Evolutionary conservation across 495 filamentous ascomycete genomes (phyloP).

Genomic region (Penicillium maclennaniae): DNA sequence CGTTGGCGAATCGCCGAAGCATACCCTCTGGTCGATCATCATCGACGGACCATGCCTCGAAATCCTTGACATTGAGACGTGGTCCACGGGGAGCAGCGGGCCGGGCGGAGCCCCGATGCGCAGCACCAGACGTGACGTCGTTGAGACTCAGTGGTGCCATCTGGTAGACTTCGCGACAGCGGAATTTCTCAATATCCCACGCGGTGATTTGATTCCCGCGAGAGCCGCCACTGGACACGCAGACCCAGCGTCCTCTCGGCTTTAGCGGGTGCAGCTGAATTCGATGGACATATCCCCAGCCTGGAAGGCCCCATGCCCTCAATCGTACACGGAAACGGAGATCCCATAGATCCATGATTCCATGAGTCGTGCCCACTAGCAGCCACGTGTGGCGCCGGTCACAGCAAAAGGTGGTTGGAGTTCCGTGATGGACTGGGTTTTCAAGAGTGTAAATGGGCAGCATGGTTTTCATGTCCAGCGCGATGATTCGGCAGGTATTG

Average conservation of each 20-base stretch:
- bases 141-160: constrained; percentile 36
- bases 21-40: constrained; percentile 86
- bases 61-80: constrained; percentile 58
- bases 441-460: constrained; percentile 70
- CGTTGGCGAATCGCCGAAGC: constrained; percentile 80
- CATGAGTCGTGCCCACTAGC: constrained; percentile 85
- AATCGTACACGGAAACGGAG: constrained; percentile 84
- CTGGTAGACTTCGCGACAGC: constrained; percentile 86
- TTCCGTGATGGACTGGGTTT: constrained; percentile 92
- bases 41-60: constrained; percentile 86
- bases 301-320: constrained; percentile 84
- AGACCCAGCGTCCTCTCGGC: constrained; percentile 73
- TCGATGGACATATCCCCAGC: constrained; percentile 75
- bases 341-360: constrained; percentile 93
- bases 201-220: constrained; percentile 84
- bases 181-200: constrained; percentile 90
- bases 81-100: constrained; percentile 40
- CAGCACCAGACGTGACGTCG: constrained; percentile 17
- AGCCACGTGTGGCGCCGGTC: constrained; percentile 86
- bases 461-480: constrained; percentile 88
- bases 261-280: constrained; percentile 73
- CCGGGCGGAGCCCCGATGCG: constrained; percentile 12
- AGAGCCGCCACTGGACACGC: constrained; percentile 82
- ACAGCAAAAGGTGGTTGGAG: constrained; percentile 86
- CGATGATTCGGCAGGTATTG: constrained; percentile 75